These are phyloP conservation scores for Ceratocystis diversiconidia DNA, from an alignment of 2,329 filamentous ascomycete genomes.

Conservation along the genomic window DNA sequence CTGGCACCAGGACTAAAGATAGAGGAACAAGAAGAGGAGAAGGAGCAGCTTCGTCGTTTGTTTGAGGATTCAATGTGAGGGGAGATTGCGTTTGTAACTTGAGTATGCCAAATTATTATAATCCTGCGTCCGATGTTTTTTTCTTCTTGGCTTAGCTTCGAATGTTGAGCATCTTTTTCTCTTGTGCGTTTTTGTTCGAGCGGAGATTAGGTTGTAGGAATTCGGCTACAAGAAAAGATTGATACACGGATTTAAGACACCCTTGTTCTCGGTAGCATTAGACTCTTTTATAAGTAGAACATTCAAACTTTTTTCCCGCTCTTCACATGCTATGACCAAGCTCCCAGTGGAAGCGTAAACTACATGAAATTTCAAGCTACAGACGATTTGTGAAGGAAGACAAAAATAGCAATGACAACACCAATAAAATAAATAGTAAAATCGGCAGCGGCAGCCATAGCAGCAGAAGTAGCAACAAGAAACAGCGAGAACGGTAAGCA, in stretches of 20 bases:
- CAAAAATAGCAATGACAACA: too few species aligned
- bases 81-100: too few species aligned
- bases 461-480: too few species aligned
- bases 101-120: too few species aligned
- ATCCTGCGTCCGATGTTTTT: background rate
- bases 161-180: too few species aligned
- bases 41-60: constrained; percentile 53
- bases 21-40: constrained; percentile 50
- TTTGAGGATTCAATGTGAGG: constrained; percentile 39
- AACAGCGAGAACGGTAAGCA: too few species aligned
- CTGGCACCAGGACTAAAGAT: constrained; percentile 67
- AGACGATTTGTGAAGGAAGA: background rate
- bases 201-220: background rate
- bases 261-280: background rate
- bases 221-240: background rate
- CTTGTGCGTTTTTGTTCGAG: too few species aligned
- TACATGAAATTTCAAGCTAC: background rate
- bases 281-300: background rate
- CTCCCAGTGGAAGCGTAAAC: background rate
- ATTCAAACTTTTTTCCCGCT: background rate
- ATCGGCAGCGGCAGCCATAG: too few species aligned
- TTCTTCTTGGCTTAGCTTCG: background rate
- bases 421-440: too few species aligned
- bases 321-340: background rate
- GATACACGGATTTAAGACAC: background rate